Percentiles rank a stretch among this genome's conserved stretches.
These are phyloP conservation scores for Colletotrichum aenigma DNA, from an alignment of 2,329 filamentous ascomycete species.

Conservation along the genomic window DNA sequence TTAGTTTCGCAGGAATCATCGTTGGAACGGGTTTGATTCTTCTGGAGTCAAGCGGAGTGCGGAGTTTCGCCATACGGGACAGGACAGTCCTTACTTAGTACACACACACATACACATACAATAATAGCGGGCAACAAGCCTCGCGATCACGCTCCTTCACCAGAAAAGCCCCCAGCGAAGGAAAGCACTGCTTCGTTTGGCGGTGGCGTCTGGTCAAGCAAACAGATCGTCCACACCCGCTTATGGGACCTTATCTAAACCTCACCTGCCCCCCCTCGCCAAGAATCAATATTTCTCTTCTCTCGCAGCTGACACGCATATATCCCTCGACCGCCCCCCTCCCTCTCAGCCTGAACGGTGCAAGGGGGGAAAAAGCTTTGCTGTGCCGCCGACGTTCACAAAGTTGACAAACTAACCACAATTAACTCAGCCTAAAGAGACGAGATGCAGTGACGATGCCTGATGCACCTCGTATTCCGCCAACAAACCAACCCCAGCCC, in stretches of 20 bases:
- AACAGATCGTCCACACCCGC: background rate
- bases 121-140: background rate
- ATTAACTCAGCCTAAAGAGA: background rate
- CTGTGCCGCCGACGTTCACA: background rate
- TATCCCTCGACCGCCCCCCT: background rate
- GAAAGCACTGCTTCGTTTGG: background rate
- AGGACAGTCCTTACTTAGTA: conserved; percentile 5
- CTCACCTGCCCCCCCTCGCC: background rate
- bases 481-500: background rate
- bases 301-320: background rate
- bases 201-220: background rate
- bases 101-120: background rate
- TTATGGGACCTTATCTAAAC: background rate
- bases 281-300: background rate
- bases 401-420: background rate
- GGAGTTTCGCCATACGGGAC: conserved; percentile 1
- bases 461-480: background rate
- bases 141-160: background rate
- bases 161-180: rapidly evolving
- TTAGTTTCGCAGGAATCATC: background rate
- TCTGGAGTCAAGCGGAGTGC: background rate
- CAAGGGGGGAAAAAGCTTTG: background rate
- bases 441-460: background rate
- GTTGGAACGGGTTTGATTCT: background rate
- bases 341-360: background rate